phyloP scores from a whole-genome alignment of 129 eudicot genomes.

The Pseudognaphalium luteoalbum region DNA sequence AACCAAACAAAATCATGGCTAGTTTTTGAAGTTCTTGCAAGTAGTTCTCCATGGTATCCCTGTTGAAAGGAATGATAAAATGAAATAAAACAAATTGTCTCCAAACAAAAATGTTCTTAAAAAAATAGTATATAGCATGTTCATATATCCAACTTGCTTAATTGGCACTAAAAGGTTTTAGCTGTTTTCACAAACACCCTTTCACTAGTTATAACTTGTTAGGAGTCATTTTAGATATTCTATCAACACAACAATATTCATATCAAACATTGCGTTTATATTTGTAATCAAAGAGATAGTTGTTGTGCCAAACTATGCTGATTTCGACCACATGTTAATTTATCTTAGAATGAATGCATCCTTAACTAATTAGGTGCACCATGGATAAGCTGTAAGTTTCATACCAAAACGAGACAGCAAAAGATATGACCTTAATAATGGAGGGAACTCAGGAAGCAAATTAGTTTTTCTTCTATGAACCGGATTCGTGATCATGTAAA shows the following conservation, averaged over 20 bases:
- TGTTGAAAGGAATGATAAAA: constrained; percentile 7
- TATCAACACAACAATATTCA: too few relatives aligned
- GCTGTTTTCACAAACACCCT: too few relatives aligned
- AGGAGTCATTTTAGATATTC: too few relatives aligned
- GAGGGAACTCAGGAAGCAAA: constrained; percentile 5
- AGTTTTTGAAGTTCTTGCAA: constrained; percentile 40
- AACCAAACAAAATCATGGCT: constrained; percentile 25
- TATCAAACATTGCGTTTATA: too few relatives aligned
- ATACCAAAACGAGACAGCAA: background rate
- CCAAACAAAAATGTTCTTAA: background rate
- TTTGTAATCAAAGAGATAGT: too few relatives aligned
- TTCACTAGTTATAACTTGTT: too few relatives aligned
- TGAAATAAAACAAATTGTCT: background rate
- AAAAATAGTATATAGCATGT: background rate
- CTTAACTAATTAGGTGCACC: too few relatives aligned
- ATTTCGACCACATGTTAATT: background rate
- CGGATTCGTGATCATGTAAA: constrained; percentile 1
- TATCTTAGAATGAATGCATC: too few relatives aligned
- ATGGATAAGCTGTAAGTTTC: background rate
- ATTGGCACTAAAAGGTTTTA: too few relatives aligned
- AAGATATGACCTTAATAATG: background rate
- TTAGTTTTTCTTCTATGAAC: constrained; percentile 4
- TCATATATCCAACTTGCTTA: background rate
- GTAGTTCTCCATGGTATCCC: constrained; percentile 46
- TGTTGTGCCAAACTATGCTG: background rate